phyloP scores from a whole-genome alignment of 352 stramenopile species.

The Phytophthora constricta region DNA sequence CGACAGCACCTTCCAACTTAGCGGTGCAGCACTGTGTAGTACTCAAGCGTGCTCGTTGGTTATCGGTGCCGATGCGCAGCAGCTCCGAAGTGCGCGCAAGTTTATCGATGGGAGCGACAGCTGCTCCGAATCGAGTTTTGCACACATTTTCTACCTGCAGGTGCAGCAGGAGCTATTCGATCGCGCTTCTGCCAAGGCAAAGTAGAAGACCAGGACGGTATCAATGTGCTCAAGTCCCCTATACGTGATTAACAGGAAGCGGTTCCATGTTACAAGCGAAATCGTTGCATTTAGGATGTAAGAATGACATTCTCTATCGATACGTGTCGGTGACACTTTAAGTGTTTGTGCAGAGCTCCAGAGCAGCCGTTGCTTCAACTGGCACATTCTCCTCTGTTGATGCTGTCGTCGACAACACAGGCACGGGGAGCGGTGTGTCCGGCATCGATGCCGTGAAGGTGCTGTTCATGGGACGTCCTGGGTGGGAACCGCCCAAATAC shows the following conservation, averaged over 20 bases:
- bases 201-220: too few relatives aligned
- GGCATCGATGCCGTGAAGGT: constrained; percentile 68
- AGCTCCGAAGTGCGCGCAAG: constrained; percentile 12
- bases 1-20: constrained; percentile 43
- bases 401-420: constrained; percentile 1
- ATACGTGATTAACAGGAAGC: neutral
- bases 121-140: neutral
- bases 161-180: constrained; percentile 32
- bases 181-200: constrained; percentile 2
- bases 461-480: constrained; percentile 65
- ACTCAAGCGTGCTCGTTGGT: constrained; percentile 28
- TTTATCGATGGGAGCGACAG: constrained; percentile 14
- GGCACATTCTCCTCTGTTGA: constrained; percentile 10
- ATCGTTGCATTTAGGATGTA: neutral
- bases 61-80: constrained; percentile 18
- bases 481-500: constrained; percentile 66
- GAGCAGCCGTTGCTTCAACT: constrained; percentile 9
- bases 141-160: constrained; percentile 29
- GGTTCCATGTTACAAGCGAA: neutral
- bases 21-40: constrained; percentile 36
- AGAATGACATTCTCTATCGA: neutral
- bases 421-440: constrained; percentile 61
- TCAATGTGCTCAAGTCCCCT: too few relatives aligned
- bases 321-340: constrained; percentile 1
- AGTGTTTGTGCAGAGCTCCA: constrained; percentile 25